Evolutionary conservation across 1,284 basidiomycete genomes (phyloP), one percentile per base, ranked within the genome.

Genomic region (Thecaphora frezii): DNA sequence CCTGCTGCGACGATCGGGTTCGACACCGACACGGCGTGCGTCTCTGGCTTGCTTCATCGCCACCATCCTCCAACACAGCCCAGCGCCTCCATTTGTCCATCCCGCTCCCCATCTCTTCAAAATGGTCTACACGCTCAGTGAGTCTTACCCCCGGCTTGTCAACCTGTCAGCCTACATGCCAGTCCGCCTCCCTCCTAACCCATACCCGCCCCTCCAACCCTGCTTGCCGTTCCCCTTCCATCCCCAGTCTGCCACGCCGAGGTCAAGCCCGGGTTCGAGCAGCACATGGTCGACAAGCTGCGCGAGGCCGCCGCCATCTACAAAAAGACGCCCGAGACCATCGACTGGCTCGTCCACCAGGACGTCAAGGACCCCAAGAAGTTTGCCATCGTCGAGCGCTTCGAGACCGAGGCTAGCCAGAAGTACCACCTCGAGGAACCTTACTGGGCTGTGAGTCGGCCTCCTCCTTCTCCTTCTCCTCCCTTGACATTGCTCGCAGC

Each of bases 311-410:
- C 54, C 22, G 41, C 24, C 22, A 43, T 57, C 37, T 57, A 57
- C 43, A 46, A 46, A 19, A 50, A 57, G 48, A 51, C 54, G 41
- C 28, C 19, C 5, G 54, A 57, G 51, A 57, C 54, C 3, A 26
- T 57, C 25, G 47, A 51, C 46, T 57, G 54, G 49, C 26, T 57
- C 13, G 51, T 53, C 5, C 50, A 54, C 26, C 54, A 57, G 33
- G 39, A 44, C 51, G 43, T 16, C 14, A 22, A 43, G n/a, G 50
- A 57, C 14, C 28, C 50, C 22, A 52, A 18, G 5, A 46, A 47
- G 36, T 57, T 57, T 26, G 40, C 54, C 44, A 57, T 57, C 44
- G 54, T 57, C n/a, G 54, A 57, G 33, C 41, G 54, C 26, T 57
- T 57, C 48, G 54, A 57, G 40, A n/a, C 44, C 19, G 54, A 57